Base-by-base conservation (phyloP, 73 alveolate species). In the Stentor roeselii region DNA sequence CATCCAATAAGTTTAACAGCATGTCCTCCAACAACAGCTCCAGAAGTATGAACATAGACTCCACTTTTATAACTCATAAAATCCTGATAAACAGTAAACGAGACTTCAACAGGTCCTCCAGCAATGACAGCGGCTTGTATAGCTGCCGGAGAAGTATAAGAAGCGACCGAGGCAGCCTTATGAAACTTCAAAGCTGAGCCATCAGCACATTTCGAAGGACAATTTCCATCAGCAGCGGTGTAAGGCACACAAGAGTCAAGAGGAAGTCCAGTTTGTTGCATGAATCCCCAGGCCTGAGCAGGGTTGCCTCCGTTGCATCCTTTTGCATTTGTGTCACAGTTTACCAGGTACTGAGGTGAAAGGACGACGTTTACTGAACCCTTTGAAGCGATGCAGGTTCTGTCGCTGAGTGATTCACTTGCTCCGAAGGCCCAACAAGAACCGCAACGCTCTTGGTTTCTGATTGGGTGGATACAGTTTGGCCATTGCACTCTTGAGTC, bases 341-440 rank as follows among this genome's bases (percentile, higher is more conserved):
- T 61, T 31, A 94, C 87, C 34, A 94, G 60, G 78, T 82, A 87
- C 86, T 90, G 93, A 37, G 96, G 91, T 3, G 98, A 94, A 50
- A 94, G 88, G 86, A 85, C 85, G 3, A 86, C 91, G 75, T 86
- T 60, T 3, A 39, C 67, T 14, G 36, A 60, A 3, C 94, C 96
- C 6, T 86, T 85, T 32, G 95, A 67, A 35, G 88, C 87, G 60
- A 96, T 96, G 84, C 99, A 96, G 75, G 86, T 84, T 90, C 99
- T 95, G 91, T 96, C 99, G 76, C 97, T 91, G 89, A 96, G 85
- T 3, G 99, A 90, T 82, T 95, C 99, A 14, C 94, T 94, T 30
- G 99, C 95, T 3, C 97, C 99, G 83, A 97, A 95, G 36, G 99
- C 99, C 99, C 99, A 97, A 90, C 99, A 97, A 31, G 99, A 97